Base-by-base conservation (phyloP, 75 land plant genomes). In the Cryptomeria japonica region DNA sequence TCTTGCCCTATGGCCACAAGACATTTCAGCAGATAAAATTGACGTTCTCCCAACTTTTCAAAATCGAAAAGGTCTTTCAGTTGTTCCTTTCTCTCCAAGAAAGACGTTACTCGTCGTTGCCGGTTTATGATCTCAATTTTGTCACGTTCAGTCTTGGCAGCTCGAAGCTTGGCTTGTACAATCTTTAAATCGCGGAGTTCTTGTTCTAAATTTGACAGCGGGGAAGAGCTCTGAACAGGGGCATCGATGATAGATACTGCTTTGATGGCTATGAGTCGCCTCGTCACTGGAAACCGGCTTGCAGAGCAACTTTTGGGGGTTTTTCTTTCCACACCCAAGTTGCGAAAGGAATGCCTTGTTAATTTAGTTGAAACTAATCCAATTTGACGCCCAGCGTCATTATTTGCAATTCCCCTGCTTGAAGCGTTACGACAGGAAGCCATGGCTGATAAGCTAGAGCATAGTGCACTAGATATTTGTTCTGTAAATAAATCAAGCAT, bases 1-100 rank as follows among this genome's bases (percentile, higher is more conserved):
- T 91, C 98, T 84, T 97, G 99, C 47, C 99, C 97, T 39, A 93
- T 91, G 38, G 98, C 98, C 25, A 97, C 96, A 88, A 97, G 64
- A 80, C 97, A 97, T 87, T 97, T 96, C 36, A 97, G 49, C 91
- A 96, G 90, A 75, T 86, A 95, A 51, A 92, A 41, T 56, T 94
- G 77, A 34, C 37, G 77, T 13, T 75, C 77, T 75, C 5, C 77
- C 77, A 75, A 25, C 37, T 36, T 14, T 13, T 75, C 77, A 75
- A 75, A 75, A 34, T 75, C 37, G 12, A 75, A 1, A 12, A 75
- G 15, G 11, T 34, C 13, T 12, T 75, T 75, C 13, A 3, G 16
- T 75, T 34, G 34, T 11, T 34, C 70, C n/a, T 25, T 64, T 64
- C 70, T 10, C 28, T 25, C 77, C 8, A 75, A 75, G 37, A 75